Base-by-base conservation (phyloP, 2,329 filamentous ascomycete species). In the Colletotrichum aenigma region DNA sequence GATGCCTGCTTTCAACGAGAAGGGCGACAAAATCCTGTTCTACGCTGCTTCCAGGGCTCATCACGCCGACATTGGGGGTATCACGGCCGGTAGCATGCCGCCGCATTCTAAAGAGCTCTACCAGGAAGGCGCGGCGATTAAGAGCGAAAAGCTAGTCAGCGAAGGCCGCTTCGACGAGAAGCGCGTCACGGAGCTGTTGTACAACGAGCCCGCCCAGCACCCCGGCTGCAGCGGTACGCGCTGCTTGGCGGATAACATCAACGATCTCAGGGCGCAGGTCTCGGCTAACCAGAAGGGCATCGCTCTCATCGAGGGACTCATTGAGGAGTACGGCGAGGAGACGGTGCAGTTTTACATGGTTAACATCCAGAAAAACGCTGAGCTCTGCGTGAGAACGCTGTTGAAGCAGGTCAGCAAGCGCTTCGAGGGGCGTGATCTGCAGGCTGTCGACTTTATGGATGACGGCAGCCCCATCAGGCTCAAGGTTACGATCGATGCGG, bases 231-330 rank as follows among this genome's bases (percentile, higher is more conserved):
- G 92, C 71, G 95, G 95, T 3, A 96, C 95, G 2, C 88, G 95
- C 58, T 96, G 94, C 82, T 87, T 97, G 1, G 93, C 91, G 15
- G 95, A 97, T 81, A 96, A 96, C 80, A 88, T 97, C 77, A 96
- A 95, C 62, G 95, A 97, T 80, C 86, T 97, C 26, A 95, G 96
- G 82, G 95, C 95, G 0, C 95, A 96, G 81, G 93, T 96, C 6
- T 95, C 95, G 0, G 94, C 94, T 2, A 97, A 97, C 80, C 93
- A 95, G 80, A 96, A 96, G 78, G 95, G 95, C 2, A 96, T 97
- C 77, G 94, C 92, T n/a, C 87, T 97, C 26, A 96, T 97, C 77
- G 91, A 91, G 71, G 89, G 91, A 0, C 86, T 97, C 3, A 96
- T 97, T 77, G 89, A 91, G 21, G 95, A 97, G 79, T 96, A 96